These are phyloP conservation scores for Candida gorgasii DNA, from an alignment of 805 yeast species.

Conservation along the genomic window DNA sequence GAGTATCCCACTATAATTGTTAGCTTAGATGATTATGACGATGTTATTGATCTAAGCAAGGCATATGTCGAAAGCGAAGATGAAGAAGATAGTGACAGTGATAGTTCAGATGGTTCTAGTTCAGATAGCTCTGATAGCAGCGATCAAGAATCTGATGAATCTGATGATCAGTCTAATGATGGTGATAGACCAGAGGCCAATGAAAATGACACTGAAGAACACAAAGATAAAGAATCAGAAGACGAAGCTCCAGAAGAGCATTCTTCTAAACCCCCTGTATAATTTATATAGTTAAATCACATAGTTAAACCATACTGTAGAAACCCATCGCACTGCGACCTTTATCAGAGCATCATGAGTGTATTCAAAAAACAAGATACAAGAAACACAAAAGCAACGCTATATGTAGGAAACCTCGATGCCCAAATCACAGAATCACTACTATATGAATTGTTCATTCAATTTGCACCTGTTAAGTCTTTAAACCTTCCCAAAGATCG, in stretches of 20 bases:
- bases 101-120: conserved; percentile 21
- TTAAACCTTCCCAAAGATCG: conserved; percentile 81
- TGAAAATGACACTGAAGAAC: conserved; percentile 9
- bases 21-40: conserved; percentile 24
- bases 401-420: conserved; percentile 84
- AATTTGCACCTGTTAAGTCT: conserved; percentile 74
- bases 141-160: conserved; percentile 15
- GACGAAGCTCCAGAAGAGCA: conserved; percentile 33
- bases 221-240: conserved; percentile 14
- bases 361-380: conserved; percentile 46
- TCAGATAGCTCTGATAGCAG: conserved; percentile 12
- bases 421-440: conserved; percentile 68
- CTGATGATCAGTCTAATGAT: conserved; percentile 17
- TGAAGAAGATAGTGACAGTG: conserved; percentile 7
- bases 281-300: background rate
- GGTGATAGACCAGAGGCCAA: conserved; percentile 18
- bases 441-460: conserved; percentile 79
- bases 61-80: conserved; percentile 13
- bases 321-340: background rate
- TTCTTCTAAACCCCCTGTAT: conserved; percentile 20
- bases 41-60: conserved; percentile 13
- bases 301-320: too few species aligned
- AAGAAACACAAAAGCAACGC: conserved; percentile 59
- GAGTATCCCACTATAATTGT: conserved; percentile 77
- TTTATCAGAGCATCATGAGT: conserved; percentile 10